Base-by-base conservation (phyloP, 2,329 filamentous ascomycete species). In the Celoporthe dispersa region DNA sequence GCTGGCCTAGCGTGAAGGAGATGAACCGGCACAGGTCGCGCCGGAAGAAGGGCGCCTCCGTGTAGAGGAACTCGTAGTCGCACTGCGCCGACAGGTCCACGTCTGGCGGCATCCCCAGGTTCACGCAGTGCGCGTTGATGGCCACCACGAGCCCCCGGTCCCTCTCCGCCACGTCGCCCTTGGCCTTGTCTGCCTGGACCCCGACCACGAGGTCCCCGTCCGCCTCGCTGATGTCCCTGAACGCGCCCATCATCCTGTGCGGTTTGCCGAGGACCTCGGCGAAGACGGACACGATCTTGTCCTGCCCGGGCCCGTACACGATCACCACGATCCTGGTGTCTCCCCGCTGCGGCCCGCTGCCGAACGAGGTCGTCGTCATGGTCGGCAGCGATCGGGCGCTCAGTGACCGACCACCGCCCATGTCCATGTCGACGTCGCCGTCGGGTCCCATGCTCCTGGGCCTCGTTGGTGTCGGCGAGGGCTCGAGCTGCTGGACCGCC, bases 61-160 rank as follows among this genome's bases (percentile, higher is more conserved):
- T 92, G 81, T 96, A 97, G 28, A 97, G 85, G 75, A 95, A 96
- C 78, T 97, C 93, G 81, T 95, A 96, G 80, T 96, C 92, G 81
- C 92, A 94, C 69, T 86, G 80, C 35, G 87, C 83, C 22, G 90
- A 93, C 33, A 94, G 85, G 61, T 84, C 79, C 53, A 86, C 78
- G 74, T 93, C 89, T n/a, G 90, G 89, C 25, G 89, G 88, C 82
- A 91, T 92, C 39, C 89, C 89, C 68, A 89, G 84, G 75, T 90
- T 89, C 72, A 94, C 88, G 77, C 91, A 93, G 78, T 95, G 92
- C 33, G 92, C 90, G 78, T 94, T 92, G 77, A 96, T 91, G 69
- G 90, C 82, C 63, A 94, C 86, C 60, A 93, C 83, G 44, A 89
- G 83, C 19, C 83, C 80, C 71, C 82, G 85, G 73, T 91, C 82